Percentiles rank a stretch among this genome's conserved stretches.
phyloP scores from a whole-genome alignment of 139 green algal species.

The Chlorella sp. region DNA sequence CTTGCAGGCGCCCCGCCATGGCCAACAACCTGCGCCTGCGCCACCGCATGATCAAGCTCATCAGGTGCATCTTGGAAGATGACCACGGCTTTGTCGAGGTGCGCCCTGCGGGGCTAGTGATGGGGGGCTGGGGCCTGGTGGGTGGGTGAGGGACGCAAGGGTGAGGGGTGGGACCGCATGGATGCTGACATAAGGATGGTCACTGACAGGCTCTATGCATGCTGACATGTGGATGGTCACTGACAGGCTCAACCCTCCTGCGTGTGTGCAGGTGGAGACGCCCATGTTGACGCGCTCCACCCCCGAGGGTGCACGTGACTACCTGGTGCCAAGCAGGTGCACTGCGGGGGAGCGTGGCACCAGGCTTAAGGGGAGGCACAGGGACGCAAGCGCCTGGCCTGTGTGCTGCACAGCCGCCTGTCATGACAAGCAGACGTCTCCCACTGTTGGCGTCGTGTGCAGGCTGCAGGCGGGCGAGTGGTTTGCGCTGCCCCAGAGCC shows the following conservation, averaged over 20 bases:
- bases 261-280: conserved; percentile 89
- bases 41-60: conserved; percentile 63
- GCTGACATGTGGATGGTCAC: no score
- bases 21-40: conserved; percentile 79
- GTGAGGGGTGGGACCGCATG: conserved; percentile 51
- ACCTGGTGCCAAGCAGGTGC: conserved; percentile 81
- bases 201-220: no score
- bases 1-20: conserved; percentile 73
- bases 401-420: no score
- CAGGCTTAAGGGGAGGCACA: no score
- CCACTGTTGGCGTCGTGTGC: neutral
- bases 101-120: neutral
- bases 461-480: conserved; percentile 64
- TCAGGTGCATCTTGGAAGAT: conserved; percentile 81
- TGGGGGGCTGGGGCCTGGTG: no score
- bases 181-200: no score
- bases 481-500: conserved; percentile 95
- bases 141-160: conserved; percentile 13
- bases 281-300: conserved; percentile 92
- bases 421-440: no score
- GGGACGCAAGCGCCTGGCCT: no score
- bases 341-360: neutral
- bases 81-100: conserved; percentile 73
- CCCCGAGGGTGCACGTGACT: conserved; percentile 95
- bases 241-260: no score